Conservation (phyloP, 1,139 yeast genomes). For the Pichia sp. region DNA sequence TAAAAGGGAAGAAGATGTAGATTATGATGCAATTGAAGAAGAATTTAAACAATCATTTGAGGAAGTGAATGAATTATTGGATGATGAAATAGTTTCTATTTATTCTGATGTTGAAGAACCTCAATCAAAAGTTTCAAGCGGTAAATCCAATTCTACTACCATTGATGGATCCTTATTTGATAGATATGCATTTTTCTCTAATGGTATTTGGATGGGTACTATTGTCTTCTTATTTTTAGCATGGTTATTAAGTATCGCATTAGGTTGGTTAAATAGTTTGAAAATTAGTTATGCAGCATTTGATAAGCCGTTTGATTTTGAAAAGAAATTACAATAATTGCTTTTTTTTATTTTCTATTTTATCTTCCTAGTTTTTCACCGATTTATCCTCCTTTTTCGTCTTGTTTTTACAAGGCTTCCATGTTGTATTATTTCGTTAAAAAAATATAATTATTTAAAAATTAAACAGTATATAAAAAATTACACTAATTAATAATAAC, state of each 20-base stretch:
- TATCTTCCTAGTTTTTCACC: no score
- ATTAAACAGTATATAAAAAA: not conserved
- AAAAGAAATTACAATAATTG: constrained; percentile 52
- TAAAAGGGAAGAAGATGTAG: constrained; percentile 17
- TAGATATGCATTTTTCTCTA: constrained; percentile 45
- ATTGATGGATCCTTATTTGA: constrained; percentile 37
- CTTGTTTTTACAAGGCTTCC: no score
- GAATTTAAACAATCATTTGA: constrained; percentile 28
- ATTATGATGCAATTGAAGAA: constrained; percentile 23
- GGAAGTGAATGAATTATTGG: constrained; percentile 24
- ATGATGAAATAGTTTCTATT: constrained; percentile 23
- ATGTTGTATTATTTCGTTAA: no score
- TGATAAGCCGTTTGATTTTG: constrained; percentile 58
- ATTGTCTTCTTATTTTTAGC: constrained; percentile 52
- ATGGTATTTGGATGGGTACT: constrained; percentile 64
- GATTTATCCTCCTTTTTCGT: no score
- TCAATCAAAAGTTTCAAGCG: no score
- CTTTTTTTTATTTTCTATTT: no score
- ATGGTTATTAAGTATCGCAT: constrained; percentile 46
- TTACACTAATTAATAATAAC: not conserved
- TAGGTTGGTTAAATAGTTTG: constrained; percentile 54
- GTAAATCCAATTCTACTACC: not conserved
- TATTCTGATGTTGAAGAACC: constrained; percentile 8
- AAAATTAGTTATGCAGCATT: constrained; percentile 68
- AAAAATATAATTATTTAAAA: no score